Conservation (phyloP, 2,329 filamentous ascomycete species). For the Sphaceloma murrayae region DNA sequence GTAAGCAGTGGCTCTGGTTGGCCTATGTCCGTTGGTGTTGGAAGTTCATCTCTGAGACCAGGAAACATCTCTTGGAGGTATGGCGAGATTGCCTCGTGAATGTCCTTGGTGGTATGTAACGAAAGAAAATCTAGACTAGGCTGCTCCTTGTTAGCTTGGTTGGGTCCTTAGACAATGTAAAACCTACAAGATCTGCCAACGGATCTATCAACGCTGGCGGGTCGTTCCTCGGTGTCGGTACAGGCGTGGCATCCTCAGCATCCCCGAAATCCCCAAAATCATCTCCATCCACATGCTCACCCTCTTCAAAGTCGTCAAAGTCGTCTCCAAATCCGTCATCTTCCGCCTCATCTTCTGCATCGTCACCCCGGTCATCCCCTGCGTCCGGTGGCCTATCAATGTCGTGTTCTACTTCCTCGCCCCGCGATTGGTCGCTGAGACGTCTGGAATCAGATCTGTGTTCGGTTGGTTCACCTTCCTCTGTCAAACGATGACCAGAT, state of each 20-base stretch:
- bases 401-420: background rate
- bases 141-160: slow-evolving; percentile 37
- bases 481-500: slow-evolving; percentile 42
- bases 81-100: slow-evolving; percentile 51
- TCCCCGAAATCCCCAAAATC: slow-evolving; percentile 46
- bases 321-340: slow-evolving; percentile 64
- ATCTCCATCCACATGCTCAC: slow-evolving; percentile 36
- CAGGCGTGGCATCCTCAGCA: slow-evolving; percentile 29
- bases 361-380: slow-evolving; percentile 29
- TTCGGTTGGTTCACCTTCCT: slow-evolving; percentile 49
- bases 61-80: slow-evolving; percentile 61
- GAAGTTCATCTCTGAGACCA: slow-evolving; percentile 34
- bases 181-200: slow-evolving; percentile 41
- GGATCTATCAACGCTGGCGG: slow-evolving; percentile 28
- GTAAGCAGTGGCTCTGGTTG: slow-evolving; percentile 54
- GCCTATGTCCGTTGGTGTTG: slow-evolving; percentile 24
- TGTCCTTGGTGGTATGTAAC: slow-evolving; percentile 42
- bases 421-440: slow-evolving; percentile 18
- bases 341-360: slow-evolving; percentile 31
- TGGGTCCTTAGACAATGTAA: slow-evolving; percentile 42
- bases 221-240: slow-evolving; percentile 2
- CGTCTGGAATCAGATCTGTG: slow-evolving; percentile 35
- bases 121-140: slow-evolving; percentile 10
- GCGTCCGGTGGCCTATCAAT: slow-evolving; percentile 13
- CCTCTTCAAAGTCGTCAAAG: slow-evolving; percentile 55